Evolutionary conservation across 148 eudicot genomes (phyloP).

Genomic region (Dysphania ambrosioides): DNA sequence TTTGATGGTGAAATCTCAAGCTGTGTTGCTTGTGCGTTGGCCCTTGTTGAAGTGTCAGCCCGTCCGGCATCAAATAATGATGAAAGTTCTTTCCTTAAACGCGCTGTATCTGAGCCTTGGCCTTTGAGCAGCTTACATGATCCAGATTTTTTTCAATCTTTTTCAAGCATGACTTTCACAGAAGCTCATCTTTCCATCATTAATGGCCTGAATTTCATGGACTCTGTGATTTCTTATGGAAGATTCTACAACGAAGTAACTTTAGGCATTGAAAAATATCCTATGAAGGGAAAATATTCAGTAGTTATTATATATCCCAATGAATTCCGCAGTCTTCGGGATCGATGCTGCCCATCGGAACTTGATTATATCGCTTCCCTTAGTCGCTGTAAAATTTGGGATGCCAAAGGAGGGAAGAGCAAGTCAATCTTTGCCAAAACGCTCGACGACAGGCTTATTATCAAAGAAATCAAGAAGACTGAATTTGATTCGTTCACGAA

Average conservation of each 20-base stretch:
- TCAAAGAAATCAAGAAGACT: constrained; percentile 85
- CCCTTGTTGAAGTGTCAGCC: constrained; percentile 42
- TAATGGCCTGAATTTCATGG: constrained; percentile 51
- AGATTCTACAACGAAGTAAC: constrained; percentile 55
- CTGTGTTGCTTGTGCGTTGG: constrained; percentile 78
- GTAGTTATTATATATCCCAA: constrained; percentile 64
- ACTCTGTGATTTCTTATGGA: constrained; percentile 47
- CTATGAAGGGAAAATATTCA: constrained; percentile 66
- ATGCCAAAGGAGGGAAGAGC: constrained; percentile 98
- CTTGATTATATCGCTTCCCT: constrained; percentile 83
- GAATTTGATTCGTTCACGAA: constrained; percentile 74
- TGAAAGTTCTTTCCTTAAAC: constrained; percentile 40
- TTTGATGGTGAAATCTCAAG: constrained; percentile 87
- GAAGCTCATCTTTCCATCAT: constrained; percentile 54
- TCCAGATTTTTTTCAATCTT: constrained; percentile 46
- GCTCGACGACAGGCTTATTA: constrained; percentile 78
- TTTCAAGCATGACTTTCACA: constrained; percentile 41
- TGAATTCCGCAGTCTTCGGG: constrained; percentile 62
- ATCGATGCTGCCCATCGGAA: constrained; percentile 77
- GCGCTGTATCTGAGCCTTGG: constrained; percentile 52
- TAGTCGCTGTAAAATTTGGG: constrained; percentile 89
- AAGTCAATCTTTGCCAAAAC: constrained; percentile 87
- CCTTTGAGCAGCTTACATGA: constrained; percentile 48
- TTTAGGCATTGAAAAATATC: constrained; percentile 52
- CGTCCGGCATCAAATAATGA: constrained; percentile 24